Base-by-base conservation (phyloP, 768 basidiomycete genomes). In the Lentinula raphanica region DNA sequence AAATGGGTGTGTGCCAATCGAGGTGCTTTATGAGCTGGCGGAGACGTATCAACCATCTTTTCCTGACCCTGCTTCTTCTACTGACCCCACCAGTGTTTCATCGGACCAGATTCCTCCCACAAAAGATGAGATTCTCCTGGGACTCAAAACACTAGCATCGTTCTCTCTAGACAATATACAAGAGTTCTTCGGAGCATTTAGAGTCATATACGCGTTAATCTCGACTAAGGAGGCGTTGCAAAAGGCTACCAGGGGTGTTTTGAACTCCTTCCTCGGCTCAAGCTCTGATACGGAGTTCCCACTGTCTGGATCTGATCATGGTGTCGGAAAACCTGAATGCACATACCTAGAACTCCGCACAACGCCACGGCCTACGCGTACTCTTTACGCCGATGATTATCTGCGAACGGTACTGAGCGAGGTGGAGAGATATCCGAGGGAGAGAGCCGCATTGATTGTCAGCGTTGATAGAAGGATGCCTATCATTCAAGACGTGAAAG, bases 331-430 rank as follows among this genome's bases (percentile, higher is more conserved):
- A n/a, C 76, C 85, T 0, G 81, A 90, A 55, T 92, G 87, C 59
- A 70, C 71, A 3, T 92, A 92, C 65, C 75, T 94, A 32, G 92
- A 94, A 66, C 79, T 94, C n/a, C 83, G 92, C n/a, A 85, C 85
- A 9, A 92, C 88, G 0, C 92, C 91, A 0, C 79, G 85, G 44
- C 72, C 66, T 66, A 88, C 84, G 0, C 57, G 68, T 0, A 62
- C 75, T 4, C 89, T 92, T 86, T 76, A 74, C 6, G 74, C 84
- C 8, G 69, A 76, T 58, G 67, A 74, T 42, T 94, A 94, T 67
- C 70, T 94, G 23, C 73, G 77, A 38, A 74, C 81, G 1, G 88
- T 94, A 0, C 75, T 94, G 13, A 76, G 72, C 9, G 86, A 87
- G 66, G 67, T 90, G 21, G 84, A 86, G 57, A 68, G 65, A n/a